phyloP scores from a whole-genome alignment of 352 stramenopile species.

The Pythium diclinum region DNA sequence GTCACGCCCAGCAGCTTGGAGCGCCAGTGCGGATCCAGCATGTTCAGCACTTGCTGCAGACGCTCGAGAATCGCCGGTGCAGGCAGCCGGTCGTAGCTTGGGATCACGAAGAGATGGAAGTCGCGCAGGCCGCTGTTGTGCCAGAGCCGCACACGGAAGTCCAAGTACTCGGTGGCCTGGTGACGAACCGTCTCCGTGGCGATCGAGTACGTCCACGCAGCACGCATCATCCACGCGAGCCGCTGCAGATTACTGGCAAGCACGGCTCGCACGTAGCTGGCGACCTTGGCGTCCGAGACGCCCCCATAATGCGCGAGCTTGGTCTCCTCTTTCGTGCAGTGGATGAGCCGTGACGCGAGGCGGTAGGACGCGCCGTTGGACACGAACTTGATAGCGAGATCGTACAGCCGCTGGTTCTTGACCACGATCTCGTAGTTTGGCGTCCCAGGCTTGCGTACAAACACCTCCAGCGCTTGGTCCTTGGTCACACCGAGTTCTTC shows the following conservation, averaged over 20 bases:
- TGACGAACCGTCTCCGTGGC: slow-evolving; percentile 46
- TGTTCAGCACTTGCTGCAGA: slow-evolving; percentile 37
- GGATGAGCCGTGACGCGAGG: slow-evolving; percentile 49
- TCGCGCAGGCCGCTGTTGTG: slow-evolving; percentile 49
- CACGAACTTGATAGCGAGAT: slow-evolving; percentile 64
- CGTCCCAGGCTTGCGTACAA: slow-evolving; percentile 34
- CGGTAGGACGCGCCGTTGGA: slow-evolving; percentile 54
- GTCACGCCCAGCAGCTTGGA: slow-evolving; percentile 53
- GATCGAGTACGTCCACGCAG: slow-evolving; percentile 50
- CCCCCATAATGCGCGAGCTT: slow-evolving; percentile 48
- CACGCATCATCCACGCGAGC: slow-evolving; percentile 61
- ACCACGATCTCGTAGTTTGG: slow-evolving; percentile 56
- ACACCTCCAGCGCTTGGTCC: slow-evolving; percentile 44
- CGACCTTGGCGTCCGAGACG: slow-evolving; percentile 45
- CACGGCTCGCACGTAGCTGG: slow-evolving; percentile 47
- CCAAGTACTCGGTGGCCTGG: slow-evolving; percentile 51
- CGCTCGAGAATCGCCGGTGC: slow-evolving; percentile 36
- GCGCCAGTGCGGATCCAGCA: slow-evolving; percentile 51
- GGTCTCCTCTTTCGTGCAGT: slow-evolving; percentile 59
- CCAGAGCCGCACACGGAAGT: slow-evolving; percentile 54
- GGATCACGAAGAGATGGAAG: slow-evolving; percentile 53
- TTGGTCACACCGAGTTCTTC: slow-evolving; percentile 43
- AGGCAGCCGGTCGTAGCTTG: slow-evolving; percentile 42
- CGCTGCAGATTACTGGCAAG: slow-evolving; percentile 63
- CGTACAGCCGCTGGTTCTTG: slow-evolving; percentile 64